Evolutionary conservation across 192 early-diverging fungal genomes (phyloP).

Genomic region (Linnemannia zychae): DNA sequence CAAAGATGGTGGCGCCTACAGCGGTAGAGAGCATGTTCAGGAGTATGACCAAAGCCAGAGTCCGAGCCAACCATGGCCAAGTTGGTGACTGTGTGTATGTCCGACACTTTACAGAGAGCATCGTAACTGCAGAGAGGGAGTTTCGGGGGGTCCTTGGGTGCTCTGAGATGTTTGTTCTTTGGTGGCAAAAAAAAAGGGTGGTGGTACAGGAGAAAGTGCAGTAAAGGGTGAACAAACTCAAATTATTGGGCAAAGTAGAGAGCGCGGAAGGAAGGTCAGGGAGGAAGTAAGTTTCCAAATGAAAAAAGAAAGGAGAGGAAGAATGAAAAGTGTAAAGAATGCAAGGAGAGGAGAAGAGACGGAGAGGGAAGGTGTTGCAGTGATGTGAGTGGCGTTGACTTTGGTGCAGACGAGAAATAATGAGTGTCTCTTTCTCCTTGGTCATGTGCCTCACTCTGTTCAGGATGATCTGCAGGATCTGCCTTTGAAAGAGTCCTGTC

Average conservation of each 20-base stretch:
- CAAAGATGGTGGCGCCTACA: constrained; percentile 29
- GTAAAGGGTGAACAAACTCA: background rate
- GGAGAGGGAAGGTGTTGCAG: background rate
- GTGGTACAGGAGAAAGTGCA: background rate
- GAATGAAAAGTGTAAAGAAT: background rate
- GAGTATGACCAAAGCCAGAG: background rate
- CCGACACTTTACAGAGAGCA: background rate
- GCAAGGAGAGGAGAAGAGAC: background rate
- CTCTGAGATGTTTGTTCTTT: background rate
- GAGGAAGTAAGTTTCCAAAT: background rate
- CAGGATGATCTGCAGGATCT: background rate
- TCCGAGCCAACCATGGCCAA: background rate
- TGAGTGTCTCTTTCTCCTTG: background rate
- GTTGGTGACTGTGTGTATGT: background rate
- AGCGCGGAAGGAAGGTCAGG: no score
- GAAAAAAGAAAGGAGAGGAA: background rate
- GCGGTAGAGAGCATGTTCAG: background rate
- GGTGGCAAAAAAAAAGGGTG: background rate
- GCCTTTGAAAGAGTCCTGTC: background rate
- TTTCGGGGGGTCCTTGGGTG: background rate
- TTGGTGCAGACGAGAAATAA: background rate
- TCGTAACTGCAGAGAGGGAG: background rate
- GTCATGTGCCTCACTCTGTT: background rate
- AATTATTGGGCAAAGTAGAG: constrained; percentile 2
- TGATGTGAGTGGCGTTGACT: background rate